These are phyloP conservation scores for Penicillium sclerotiorum DNA, from an alignment of 2,329 filamentous ascomycete species.

Conservation along the genomic window DNA sequence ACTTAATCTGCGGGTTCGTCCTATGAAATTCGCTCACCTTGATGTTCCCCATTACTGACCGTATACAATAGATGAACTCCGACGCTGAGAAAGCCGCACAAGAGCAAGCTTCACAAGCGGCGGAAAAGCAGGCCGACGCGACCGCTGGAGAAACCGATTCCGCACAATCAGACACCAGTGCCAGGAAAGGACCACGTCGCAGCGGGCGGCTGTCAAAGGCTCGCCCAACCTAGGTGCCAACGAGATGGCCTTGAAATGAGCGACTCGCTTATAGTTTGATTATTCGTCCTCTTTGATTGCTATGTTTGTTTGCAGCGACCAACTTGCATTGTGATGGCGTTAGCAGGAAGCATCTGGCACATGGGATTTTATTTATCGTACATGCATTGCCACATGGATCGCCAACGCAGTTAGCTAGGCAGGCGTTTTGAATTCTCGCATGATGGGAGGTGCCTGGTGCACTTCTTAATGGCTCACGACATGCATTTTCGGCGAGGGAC, in stretches of 20 bases:
- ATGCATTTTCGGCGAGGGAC: constrained; percentile 19
- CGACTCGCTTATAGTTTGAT: background rate
- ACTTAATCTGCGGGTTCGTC: constrained; percentile 36
- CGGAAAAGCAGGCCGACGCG: background rate
- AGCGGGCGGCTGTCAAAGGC: constrained; percentile 24
- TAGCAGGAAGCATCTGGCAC: constrained; percentile 18
- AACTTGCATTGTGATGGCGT: constrained; percentile 27
- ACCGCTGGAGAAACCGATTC: constrained; percentile 4
- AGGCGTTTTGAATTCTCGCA: constrained; percentile 24
- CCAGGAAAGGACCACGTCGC: constrained; percentile 16
- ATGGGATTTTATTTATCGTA: constrained; percentile 14
- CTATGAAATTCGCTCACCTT: background rate
- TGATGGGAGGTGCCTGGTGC: constrained; percentile 25
- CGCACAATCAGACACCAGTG: constrained; percentile 9
- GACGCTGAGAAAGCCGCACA: constrained; percentile 21
- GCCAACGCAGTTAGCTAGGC: constrained; percentile 9
- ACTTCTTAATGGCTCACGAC: constrained; percentile 18
- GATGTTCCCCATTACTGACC: background rate
- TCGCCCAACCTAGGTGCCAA: constrained; percentile 12
- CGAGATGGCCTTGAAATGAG: background rate
- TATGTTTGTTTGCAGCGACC: constrained; percentile 22
- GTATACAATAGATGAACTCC: constrained; percentile 16
- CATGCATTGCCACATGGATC: constrained; percentile 17
- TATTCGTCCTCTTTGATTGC: constrained; percentile 14
- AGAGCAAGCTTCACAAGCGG: constrained; percentile 5